These are phyloP conservation scores for Flammula alnicola DNA, from an alignment of 1,284 basidiomycete species.

Conservation along the genomic window DNA sequence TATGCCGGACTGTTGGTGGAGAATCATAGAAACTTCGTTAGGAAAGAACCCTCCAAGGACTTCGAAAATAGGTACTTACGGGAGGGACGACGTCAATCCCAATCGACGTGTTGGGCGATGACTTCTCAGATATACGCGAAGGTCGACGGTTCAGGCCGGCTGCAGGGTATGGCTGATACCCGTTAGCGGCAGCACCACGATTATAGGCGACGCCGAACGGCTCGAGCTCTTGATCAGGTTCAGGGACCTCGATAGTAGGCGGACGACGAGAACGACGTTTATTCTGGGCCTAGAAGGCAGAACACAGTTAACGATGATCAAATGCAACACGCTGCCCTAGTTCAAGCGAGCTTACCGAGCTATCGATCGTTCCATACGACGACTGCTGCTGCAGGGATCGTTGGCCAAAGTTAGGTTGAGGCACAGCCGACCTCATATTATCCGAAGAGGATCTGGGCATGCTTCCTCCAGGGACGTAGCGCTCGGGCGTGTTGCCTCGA, in stretches of 20 bases:
- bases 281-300: slow-evolving; percentile 15
- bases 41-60: not conserved
- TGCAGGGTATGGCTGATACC: slow-evolving; percentile 15
- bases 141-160: slow-evolving; percentile 20
- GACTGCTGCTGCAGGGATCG: slow-evolving; percentile 22
- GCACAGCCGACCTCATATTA: slow-evolving; percentile 18
- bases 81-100: slow-evolving; percentile 35
- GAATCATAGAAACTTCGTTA: slow-evolving; percentile 10
- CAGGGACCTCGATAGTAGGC: slow-evolving; percentile 24
- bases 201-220: slow-evolving; percentile 23
- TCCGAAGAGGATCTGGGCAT: slow-evolving; percentile 8
- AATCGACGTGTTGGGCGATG: slow-evolving; percentile 24
- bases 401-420: slow-evolving; percentile 23
- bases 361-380: slow-evolving; percentile 24
- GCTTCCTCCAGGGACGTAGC: slow-evolving; percentile 11
- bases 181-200: slow-evolving; percentile 10
- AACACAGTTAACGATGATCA: too few species aligned
- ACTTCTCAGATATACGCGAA: slow-evolving; percentile 22
- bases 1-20: slow-evolving; percentile 24
- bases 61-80: slow-evolving; percentile 27
- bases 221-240: slow-evolving; percentile 20
- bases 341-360: slow-evolving; percentile 16
- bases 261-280: slow-evolving; percentile 22
- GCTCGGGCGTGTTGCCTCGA: slow-evolving; percentile 33
- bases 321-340: too few species aligned